Percentiles rank a stretch among this genome's conserved stretches.
These are phyloP conservation scores for Fusarium longipes DNA, from an alignment of 2,329 filamentous ascomycete species.

Conservation along the genomic window DNA sequence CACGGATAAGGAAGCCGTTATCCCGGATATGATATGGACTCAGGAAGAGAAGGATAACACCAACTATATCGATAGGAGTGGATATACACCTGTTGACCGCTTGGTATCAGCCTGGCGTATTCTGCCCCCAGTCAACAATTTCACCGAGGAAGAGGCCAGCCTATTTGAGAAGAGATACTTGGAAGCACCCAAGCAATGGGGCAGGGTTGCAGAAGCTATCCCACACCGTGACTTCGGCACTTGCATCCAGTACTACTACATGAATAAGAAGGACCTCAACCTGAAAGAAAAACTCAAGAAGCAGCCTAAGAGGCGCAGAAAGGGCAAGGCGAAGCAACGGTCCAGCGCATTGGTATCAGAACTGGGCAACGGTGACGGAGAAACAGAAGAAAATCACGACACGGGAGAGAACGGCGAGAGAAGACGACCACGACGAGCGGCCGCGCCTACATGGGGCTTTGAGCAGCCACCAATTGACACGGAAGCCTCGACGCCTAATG, in stretches of 20 bases:
- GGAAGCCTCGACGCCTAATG: slow-evolving; percentile 67
- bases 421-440: slow-evolving; percentile 70
- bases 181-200: slow-evolving; percentile 85
- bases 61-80: slow-evolving; percentile 73
- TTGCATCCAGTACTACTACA: slow-evolving; percentile 88
- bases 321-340: slow-evolving; percentile 68
- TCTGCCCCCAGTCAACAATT: slow-evolving; percentile 78
- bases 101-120: slow-evolving; percentile 78
- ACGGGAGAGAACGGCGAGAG: slow-evolving; percentile 70
- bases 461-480: slow-evolving; percentile 70
- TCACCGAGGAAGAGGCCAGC: slow-evolving; percentile 75
- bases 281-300: slow-evolving; percentile 81
- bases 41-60: slow-evolving; percentile 68
- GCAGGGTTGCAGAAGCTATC: slow-evolving; percentile 76
- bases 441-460: slow-evolving; percentile 77
- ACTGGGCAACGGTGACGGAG: slow-evolving; percentile 69
- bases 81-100: slow-evolving; percentile 71
- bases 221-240: slow-evolving; percentile 77
- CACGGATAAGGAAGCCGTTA: slow-evolving; percentile 79
- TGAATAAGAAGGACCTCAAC: slow-evolving; percentile 78
- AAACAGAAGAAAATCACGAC: slow-evolving; percentile 66
- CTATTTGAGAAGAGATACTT: slow-evolving; percentile 80
- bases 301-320: slow-evolving; percentile 69
- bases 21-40: slow-evolving; percentile 76
- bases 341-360: slow-evolving; percentile 75